Conservation (phyloP, 306 rosid species). For the Ormosia semicastrata region DNA sequence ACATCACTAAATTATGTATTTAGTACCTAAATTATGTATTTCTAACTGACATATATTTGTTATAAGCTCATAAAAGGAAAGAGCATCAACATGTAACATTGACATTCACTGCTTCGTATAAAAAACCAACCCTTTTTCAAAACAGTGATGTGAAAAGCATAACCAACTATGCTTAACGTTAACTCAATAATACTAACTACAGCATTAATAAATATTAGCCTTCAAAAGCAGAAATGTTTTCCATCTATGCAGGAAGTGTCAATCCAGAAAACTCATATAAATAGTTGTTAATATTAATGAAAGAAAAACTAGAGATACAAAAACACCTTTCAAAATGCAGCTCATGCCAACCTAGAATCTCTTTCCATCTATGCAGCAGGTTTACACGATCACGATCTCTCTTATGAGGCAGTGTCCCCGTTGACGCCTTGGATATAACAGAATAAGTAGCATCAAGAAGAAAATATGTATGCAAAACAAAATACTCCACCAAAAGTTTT, state of each 20-base stretch:
- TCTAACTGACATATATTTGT: not conserved
- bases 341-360: slow-evolving; percentile 45
- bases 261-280: not conserved
- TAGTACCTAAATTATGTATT: not conserved
- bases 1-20: not conserved
- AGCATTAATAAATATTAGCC: not conserved
- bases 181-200: not conserved
- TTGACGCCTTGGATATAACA: slow-evolving; percentile 45
- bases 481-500: slow-evolving; percentile 81
- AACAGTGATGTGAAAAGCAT: not conserved
- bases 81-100: not conserved
- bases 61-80: not conserved
- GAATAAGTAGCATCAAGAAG: slow-evolving; percentile 86
- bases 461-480: slow-evolving; percentile 85
- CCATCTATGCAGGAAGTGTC: not conserved
- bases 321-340: slow-evolving; percentile 62
- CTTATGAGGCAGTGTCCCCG: slow-evolving; percentile 40
- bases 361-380: slow-evolving; percentile 52
- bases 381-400: slow-evolving; percentile 39
- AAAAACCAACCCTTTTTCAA: not conserved
- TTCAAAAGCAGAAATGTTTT: not conserved
- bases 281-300: not conserved
- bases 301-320: not conserved
- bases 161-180: not conserved
- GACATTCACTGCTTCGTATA: not conserved